phyloP scores from a whole-genome alignment of 345 rosid genomes.

The Nephelium lappaceum region DNA sequence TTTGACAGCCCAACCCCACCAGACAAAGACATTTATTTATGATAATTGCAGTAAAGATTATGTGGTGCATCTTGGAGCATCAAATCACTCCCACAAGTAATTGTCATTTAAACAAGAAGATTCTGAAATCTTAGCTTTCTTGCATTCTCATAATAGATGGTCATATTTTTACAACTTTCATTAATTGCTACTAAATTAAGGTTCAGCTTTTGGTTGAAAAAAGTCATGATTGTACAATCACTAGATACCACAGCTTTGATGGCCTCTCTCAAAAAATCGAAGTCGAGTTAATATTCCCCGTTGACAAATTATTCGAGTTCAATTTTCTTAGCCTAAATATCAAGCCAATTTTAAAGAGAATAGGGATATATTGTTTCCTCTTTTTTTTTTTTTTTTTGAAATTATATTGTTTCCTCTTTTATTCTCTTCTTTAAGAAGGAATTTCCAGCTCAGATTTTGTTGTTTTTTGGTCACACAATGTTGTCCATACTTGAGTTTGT shows the following conservation, averaged over 20 bases:
- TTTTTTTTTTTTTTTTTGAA: too few species aligned
- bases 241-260: background rate
- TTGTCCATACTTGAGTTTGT: too few species aligned
- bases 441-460: background rate
- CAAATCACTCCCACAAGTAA: background rate
- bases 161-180: background rate
- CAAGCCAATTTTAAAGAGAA: too few species aligned
- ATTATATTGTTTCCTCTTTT: too few species aligned
- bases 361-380: too few species aligned
- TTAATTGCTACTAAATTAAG: background rate
- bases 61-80: background rate
- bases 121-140: background rate
- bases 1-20: background rate
- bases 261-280: background rate
- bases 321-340: too few species aligned
- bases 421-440: too few species aligned
- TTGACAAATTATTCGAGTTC: too few species aligned
- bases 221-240: background rate
- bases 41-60: background rate
- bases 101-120: background rate
- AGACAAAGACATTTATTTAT: too few species aligned
- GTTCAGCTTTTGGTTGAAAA: background rate
- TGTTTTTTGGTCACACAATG: too few species aligned
- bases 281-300: background rate
- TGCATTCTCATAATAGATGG: background rate